phyloP scores from a whole-genome alignment of 2,329 filamentous ascomycete genomes.

The Colletotrichum gigasporum region DNA sequence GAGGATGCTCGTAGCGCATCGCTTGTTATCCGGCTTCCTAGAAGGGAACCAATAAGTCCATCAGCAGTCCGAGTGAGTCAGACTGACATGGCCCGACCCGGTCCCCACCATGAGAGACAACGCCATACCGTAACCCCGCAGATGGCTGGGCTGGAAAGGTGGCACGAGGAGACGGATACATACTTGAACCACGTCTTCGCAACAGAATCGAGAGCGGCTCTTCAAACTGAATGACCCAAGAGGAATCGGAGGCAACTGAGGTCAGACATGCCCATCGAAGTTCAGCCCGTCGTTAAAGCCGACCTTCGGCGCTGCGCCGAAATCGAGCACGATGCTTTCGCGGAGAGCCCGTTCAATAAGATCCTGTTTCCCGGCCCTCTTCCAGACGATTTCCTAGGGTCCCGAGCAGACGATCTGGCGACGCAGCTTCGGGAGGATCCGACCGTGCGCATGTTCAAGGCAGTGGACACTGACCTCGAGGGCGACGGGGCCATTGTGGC shows the following conservation, averaged over 20 bases:
- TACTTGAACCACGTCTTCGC: neutral
- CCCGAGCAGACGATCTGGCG: constrained; percentile 35
- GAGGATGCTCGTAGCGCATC: neutral
- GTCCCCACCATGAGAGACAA: neutral
- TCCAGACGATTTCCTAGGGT: constrained; percentile 34
- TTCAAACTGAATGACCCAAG: neutral
- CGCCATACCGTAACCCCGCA: too few relatives aligned
- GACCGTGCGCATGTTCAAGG: constrained; percentile 24
- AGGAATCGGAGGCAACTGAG: neutral
- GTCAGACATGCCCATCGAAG: constrained; percentile 26
- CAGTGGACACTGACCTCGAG: constrained; percentile 30
- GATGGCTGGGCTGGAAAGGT: too few relatives aligned
- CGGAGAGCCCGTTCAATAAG: constrained; percentile 6
- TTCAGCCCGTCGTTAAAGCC: constrained; percentile 15
- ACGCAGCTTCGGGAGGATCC: constrained; percentile 30
- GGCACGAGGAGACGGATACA: too few relatives aligned
- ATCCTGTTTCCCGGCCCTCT: constrained; percentile 42
- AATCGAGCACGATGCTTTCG: constrained; percentile 21
- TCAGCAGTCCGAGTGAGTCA: constrained; percentile 21
- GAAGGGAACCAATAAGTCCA: neutral
- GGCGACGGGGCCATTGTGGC: constrained; percentile 41
- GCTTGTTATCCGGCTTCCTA: constrained; percentile 6
- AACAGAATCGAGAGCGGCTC: neutral
- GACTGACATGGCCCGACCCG: neutral
- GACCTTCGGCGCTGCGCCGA: constrained; percentile 30